These are phyloP conservation scores for Talaromyces sp. DNA, from an alignment of 2,329 filamentous ascomycete genomes.

Conservation along the genomic window DNA sequence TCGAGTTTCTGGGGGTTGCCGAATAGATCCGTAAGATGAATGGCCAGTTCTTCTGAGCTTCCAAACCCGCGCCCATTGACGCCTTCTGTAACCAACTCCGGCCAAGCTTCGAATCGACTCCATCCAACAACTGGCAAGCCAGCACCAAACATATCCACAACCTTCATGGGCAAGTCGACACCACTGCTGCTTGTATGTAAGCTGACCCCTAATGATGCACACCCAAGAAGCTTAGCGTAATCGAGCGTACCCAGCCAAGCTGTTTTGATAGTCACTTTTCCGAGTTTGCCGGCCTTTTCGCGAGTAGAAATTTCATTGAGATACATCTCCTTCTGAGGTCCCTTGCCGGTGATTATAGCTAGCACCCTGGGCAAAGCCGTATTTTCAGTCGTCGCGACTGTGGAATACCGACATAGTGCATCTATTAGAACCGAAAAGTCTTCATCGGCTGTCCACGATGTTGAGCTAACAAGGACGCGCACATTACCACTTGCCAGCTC, in stretches of 20 bases:
- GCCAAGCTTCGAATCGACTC: slow-evolving; percentile 79
- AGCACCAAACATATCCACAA: slow-evolving; percentile 97
- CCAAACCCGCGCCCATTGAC: slow-evolving; percentile 83
- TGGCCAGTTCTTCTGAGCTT: slow-evolving; percentile 63
- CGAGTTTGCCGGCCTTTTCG: slow-evolving; percentile 59
- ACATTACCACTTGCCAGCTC: slow-evolving; percentile 58
- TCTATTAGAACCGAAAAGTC: slow-evolving; percentile 87
- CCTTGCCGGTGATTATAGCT: slow-evolving; percentile 91
- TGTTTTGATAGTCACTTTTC: slow-evolving; percentile 69
- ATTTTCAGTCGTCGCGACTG: slow-evolving; percentile 43
- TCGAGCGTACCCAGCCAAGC: slow-evolving; percentile 81
- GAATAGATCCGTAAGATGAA: slow-evolving; percentile 64
- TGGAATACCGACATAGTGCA: slow-evolving; percentile 72
- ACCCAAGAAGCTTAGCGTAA: slow-evolving; percentile 79
- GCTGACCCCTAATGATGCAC: slow-evolving; percentile 84
- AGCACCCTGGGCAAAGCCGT: slow-evolving; percentile 63
- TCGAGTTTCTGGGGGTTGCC: slow-evolving; percentile 55
- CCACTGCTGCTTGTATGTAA: slow-evolving; percentile 91
- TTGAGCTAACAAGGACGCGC: slow-evolving; percentile 81
- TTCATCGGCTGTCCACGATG: slow-evolving; percentile 96
- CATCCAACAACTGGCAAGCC: slow-evolving; percentile 89
- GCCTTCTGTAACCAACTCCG: slow-evolving; percentile 83
- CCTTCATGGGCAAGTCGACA: slow-evolving; percentile 97
- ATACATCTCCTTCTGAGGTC: slow-evolving; percentile 77
- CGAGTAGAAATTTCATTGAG: slow-evolving; percentile 62